Percentiles rank a stretch among this genome's conserved stretches.
Evolutionary conservation across 2,329 filamentous ascomycete species (phyloP).

Genomic region (Phialocephala subalpina): DNA sequence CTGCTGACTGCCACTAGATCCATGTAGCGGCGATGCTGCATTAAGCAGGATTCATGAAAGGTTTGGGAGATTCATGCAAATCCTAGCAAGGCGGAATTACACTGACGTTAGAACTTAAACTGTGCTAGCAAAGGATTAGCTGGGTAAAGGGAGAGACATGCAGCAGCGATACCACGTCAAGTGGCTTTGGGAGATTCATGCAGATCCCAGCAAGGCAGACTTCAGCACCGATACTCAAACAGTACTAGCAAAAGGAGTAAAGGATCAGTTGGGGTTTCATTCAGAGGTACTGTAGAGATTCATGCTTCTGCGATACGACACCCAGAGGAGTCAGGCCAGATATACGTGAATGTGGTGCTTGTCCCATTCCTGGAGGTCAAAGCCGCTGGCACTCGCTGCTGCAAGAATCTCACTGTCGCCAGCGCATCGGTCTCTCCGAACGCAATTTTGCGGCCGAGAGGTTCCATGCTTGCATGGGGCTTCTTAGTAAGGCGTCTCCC

Average conservation of each 20-base stretch:
- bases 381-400: neutral
- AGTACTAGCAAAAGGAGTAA: constrained; percentile 4
- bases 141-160: neutral
- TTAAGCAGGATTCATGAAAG: too few relatives aligned
- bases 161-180: constrained; percentile 3
- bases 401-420: constrained; percentile 4
- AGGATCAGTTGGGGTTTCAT: neutral
- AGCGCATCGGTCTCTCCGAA: constrained; percentile 7
- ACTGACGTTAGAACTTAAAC: too few relatives aligned
- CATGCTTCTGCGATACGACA: too few relatives aligned
- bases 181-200: neutral
- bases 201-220: neutral
- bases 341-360: constrained; percentile 1
- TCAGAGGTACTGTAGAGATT: constrained; percentile 2
- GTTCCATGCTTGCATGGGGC: neutral
- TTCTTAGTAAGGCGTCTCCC: neutral
- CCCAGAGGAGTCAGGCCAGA: neutral
- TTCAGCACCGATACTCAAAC: neutral
- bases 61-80: too few relatives aligned
- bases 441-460: constrained; percentile 5
- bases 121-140: constrained; percentile 5
- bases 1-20: constrained; percentile 2
- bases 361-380: neutral
- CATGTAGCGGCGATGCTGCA: constrained; percentile 19
- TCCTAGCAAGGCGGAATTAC: too few relatives aligned